Evolutionary conservation across 306 rosid genomes (phyloP), one percentile per base, ranked within the genome.

Genomic region (Heteromeles arbutifolia): DNA sequence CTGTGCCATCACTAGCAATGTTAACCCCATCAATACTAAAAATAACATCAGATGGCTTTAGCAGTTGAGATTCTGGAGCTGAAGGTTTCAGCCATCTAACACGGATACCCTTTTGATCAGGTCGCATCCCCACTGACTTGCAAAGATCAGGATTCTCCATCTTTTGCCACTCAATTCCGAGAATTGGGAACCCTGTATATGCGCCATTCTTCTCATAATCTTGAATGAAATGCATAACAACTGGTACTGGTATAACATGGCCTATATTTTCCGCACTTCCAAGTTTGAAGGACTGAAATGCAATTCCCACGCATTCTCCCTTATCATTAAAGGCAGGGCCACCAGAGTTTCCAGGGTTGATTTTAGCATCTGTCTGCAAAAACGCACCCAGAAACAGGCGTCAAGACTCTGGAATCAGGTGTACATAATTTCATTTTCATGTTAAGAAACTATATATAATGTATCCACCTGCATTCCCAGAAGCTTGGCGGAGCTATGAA

Each of bases 1-100:
- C 97, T 75, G 97, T 92, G 84, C 97, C 97, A 63, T 92, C 97
- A 80, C 90, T 90, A 70, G 97, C 93, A 82, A 92, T 87, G 73
- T 88, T 78, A 78, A 90, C 76, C 79, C 91, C 93, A 81, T 92
- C 96, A 82, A 92, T 88, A 77, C 91, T 92, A 76, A 90, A 90
- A 73, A 92, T 86, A 71, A 92, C 88, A 85, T 92, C 97, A 31
- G 96, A 92, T 31, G 97, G 89, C 81, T 81, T 86, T 81, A 92
- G 80, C 79, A 86, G 80, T 25, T 72, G 65, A 67, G 81, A 85
- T 78, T 90, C 97, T 70, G 90, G 87, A 78, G 96, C 85, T 37
- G 93, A 90, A 26, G 97, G 96, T 64, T 92, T 93, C 50, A 92
- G 78, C 85, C 91, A 81, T 92, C 85, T 90, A 25, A 90, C 86